Percentiles rank a stretch among this genome's conserved stretches.
These are phyloP conservation scores for Macrophomina pseudophaseolina DNA, from an alignment of 2,329 filamentous ascomycete genomes.

Conservation along the genomic window DNA sequence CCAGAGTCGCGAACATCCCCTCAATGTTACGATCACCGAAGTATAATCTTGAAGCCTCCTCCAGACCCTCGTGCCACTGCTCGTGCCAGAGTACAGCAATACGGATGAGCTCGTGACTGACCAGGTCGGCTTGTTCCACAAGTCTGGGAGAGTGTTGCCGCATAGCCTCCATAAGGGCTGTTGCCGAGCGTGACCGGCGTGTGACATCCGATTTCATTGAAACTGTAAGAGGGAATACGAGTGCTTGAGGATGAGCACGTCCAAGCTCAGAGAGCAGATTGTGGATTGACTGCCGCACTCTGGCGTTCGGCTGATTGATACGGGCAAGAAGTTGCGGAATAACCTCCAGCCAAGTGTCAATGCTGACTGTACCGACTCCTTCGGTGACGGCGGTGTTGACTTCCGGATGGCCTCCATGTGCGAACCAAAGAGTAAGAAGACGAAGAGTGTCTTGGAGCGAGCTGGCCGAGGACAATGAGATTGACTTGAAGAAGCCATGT, in stretches of 20 bases:
- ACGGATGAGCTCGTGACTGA: conserved; percentile 95
- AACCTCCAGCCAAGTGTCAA: conserved; percentile 98
- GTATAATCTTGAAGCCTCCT: conserved; percentile 94
- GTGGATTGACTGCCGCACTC: conserved; percentile 89
- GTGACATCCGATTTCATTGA: conserved; percentile 95
- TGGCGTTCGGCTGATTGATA: conserved; percentile 92
- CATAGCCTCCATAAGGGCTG: conserved; percentile 97
- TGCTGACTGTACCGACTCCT: conserved; percentile 87
- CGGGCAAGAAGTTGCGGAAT: conserved; percentile 96
- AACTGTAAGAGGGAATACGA: conserved; percentile 96
- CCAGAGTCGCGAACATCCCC: conserved; percentile 92
- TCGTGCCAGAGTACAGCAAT: conserved; percentile 99
- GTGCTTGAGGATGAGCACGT: conserved; percentile 88
- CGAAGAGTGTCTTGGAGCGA: conserved; percentile 94
- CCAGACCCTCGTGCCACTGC: conserved; percentile 96
- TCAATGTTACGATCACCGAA: conserved; percentile 98
- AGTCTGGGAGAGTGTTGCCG: conserved; percentile 89
- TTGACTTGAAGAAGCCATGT: conserved; percentile 96
- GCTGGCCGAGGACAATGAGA: conserved; percentile 86
- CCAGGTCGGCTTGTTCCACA: conserved; percentile 92
- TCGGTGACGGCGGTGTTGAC: conserved; percentile 89
- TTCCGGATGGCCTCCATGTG: conserved; percentile 84
- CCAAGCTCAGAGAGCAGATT: conserved; percentile 91
- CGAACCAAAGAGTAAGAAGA: conserved; percentile 93
- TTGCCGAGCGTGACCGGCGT: conserved; percentile 83